Conservation (phyloP, 805 yeast genomes). For the Starmerella khaoyaiensis region DNA sequence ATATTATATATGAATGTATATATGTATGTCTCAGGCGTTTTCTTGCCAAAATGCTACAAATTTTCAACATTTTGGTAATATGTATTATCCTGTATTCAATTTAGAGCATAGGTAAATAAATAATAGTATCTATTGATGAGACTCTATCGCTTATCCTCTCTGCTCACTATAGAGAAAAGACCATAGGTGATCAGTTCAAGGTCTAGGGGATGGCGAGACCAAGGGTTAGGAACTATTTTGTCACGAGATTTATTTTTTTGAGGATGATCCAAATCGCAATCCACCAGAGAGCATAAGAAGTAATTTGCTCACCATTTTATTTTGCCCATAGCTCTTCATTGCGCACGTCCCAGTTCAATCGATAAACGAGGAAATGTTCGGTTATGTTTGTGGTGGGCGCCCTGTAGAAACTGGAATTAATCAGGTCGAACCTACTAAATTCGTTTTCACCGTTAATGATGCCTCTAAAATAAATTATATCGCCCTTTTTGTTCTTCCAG, state of each 20-base stretch:
- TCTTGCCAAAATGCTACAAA: slow-evolving; percentile 22
- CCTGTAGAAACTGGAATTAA: slow-evolving; percentile 35
- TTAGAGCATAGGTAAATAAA: slow-evolving; percentile 21
- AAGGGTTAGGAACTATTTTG: no score
- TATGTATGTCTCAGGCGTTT: slow-evolving; percentile 21
- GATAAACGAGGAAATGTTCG: slow-evolving; percentile 52
- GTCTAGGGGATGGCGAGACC: no score
- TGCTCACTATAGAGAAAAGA: no score
- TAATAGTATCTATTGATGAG: no score
- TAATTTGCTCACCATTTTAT: no score
- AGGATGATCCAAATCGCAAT: no score
- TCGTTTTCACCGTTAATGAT: slow-evolving; percentile 47
- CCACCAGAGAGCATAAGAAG: no score
- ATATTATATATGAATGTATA: not conserved
- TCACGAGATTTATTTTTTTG: no score
- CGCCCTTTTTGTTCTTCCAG: slow-evolving; percentile 76
- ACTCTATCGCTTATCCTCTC: no score
- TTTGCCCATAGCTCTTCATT: no score
- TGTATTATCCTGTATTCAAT: slow-evolving; percentile 22
- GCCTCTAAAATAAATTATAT: slow-evolving; percentile 63
- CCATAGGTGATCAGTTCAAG: no score
- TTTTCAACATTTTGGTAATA: slow-evolving; percentile 20
- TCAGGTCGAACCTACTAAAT: slow-evolving; percentile 59
- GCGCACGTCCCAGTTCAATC: no score
- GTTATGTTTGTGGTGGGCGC: slow-evolving; percentile 63